These are phyloP conservation scores for Penicillium salamii DNA, from an alignment of 495 filamentous ascomycete genomes.

Conservation along the genomic window DNA sequence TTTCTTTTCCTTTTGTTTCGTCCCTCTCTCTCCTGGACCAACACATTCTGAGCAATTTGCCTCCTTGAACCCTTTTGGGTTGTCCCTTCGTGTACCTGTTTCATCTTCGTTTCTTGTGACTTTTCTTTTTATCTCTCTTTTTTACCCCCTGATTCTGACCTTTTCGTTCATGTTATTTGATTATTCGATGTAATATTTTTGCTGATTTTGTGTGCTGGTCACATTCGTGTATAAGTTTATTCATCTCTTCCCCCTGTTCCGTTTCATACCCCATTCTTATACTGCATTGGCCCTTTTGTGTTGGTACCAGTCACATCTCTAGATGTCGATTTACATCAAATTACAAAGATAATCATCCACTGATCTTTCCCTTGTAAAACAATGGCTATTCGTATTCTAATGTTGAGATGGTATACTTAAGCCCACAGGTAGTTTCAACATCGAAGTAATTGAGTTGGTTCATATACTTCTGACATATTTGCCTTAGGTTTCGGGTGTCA, in stretches of 20 bases:
- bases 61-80: conserved; percentile 11
- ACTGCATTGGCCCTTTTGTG: conserved; percentile 27
- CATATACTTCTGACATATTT: no score
- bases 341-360: conserved; percentile 13
- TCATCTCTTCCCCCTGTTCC: conserved; percentile 20
- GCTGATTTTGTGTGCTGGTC: conserved; percentile 27
- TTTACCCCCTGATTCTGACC: conserved; percentile 7
- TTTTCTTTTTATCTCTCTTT: conserved; percentile 1
- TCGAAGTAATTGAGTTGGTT: no score
- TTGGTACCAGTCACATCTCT: conserved; percentile 23
- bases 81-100: conserved; percentile 10
- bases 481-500: neutral
- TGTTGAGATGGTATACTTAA: no score
- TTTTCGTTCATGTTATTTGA: conserved; percentile 15
- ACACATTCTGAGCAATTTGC: conserved; percentile 13
- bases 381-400: no score
- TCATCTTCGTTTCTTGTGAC: conserved; percentile 13
- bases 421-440: no score
- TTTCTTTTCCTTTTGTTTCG: conserved; percentile 13
- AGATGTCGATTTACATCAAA: conserved; percentile 21
- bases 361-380: neutral
- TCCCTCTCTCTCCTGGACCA: conserved; percentile 10
- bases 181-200: conserved; percentile 30
- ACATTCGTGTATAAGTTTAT: conserved; percentile 37
- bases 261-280: conserved; percentile 32